These are phyloP conservation scores for Citrus maxima DNA, from an alignment of 345 rosid species.

Conservation along the genomic window DNA sequence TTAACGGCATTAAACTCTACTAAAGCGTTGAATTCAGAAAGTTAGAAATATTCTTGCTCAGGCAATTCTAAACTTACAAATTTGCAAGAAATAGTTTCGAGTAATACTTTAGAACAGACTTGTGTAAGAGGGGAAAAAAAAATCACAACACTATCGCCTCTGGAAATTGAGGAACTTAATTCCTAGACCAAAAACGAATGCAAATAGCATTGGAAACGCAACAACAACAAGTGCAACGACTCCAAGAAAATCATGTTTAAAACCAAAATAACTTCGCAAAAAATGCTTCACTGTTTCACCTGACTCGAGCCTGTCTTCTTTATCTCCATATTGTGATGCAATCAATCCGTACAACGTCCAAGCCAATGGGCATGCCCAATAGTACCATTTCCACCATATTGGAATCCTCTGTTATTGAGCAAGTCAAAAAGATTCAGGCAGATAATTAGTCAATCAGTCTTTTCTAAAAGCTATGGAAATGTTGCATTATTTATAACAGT, in stretches of 20 bases:
- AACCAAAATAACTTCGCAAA: slow-evolving; percentile 52
- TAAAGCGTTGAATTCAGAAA: no score
- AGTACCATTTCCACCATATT: slow-evolving; percentile 91
- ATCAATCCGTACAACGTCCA: slow-evolving; percentile 77
- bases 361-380: slow-evolving; percentile 79
- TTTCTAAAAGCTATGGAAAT: not conserved
- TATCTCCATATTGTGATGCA: slow-evolving; percentile 66
- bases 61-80: no score
- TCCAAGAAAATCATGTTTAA: slow-evolving; percentile 55
- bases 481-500: not conserved
- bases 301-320: slow-evolving; percentile 33
- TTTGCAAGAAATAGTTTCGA: no score
- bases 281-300: slow-evolving; percentile 27
- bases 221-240: slow-evolving; percentile 53
- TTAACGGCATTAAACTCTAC: no score
- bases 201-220: slow-evolving; percentile 57
- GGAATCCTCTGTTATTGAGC: slow-evolving; percentile 51
- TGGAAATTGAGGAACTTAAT: slow-evolving; percentile 75
- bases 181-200: slow-evolving; percentile 64
- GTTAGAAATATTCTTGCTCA: no score
- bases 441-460: not conserved
- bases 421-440: not conserved
- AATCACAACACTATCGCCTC: slow-evolving; percentile 29
- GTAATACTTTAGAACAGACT: no score
- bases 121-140: no score